phyloP scores from a whole-genome alignment of 352 stramenopile species.

The Elongisporangium prolatum region DNA sequence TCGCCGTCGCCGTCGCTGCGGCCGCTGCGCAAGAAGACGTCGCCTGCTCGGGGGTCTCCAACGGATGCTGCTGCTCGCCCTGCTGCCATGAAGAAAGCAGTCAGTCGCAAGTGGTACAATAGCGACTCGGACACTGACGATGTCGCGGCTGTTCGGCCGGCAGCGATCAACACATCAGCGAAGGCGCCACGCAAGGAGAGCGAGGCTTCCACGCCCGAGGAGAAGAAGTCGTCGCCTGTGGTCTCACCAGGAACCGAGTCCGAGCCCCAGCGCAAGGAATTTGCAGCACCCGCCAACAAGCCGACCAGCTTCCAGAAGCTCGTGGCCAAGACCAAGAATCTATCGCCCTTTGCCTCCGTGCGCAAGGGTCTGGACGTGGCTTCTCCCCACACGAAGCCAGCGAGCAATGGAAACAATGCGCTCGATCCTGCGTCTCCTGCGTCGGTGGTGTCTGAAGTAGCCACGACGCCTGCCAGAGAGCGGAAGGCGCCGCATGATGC shows the following conservation, averaged over 20 bases:
- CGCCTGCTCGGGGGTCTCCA: not conserved
- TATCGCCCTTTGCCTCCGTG: constrained; percentile 46
- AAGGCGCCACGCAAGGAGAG: constrained; percentile 2
- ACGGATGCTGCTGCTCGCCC: constrained; percentile 6
- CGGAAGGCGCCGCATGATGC: not conserved
- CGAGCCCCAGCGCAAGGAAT: constrained; percentile 4
- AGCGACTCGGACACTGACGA: constrained; percentile 43
- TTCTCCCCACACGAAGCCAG: constrained; percentile 1
- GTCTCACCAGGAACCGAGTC: constrained; percentile 12
- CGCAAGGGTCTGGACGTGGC: constrained; percentile 7
- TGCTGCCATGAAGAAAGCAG: constrained; percentile 17
- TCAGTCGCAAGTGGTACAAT: constrained; percentile 38
- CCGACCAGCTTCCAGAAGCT: constrained; percentile 62
- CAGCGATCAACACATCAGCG: not conserved
- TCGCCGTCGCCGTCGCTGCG: constrained; percentile 8
- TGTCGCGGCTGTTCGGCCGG: not conserved
- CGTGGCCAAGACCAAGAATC: constrained; percentile 50
- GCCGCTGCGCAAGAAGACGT: constrained; percentile 4
- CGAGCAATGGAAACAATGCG: not conserved
- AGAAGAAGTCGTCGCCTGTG: not conserved
- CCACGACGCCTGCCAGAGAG: not conserved
- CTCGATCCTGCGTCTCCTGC: not conserved
- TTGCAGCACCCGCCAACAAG: constrained; percentile 18
- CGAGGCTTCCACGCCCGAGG: not conserved
- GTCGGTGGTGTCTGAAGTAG: not conserved